phyloP scores from a whole-genome alignment of 106 monocot species.

The Chionographis japonica region DNA sequence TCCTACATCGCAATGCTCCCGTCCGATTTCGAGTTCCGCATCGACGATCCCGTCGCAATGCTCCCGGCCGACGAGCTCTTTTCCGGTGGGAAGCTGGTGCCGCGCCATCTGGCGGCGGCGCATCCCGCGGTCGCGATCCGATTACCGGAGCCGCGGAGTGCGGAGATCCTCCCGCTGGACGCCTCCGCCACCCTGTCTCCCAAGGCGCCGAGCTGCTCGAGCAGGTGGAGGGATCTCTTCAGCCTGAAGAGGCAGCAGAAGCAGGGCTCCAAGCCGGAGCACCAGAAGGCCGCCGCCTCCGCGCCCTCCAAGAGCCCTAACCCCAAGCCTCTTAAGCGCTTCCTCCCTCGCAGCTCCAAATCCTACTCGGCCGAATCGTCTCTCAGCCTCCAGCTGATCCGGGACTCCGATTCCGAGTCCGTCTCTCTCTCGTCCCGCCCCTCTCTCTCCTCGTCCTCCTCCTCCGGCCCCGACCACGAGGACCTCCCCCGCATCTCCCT shows the following conservation, averaged over 20 bases:
- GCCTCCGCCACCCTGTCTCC: constrained; percentile 42
- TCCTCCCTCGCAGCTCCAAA: constrained; percentile 30
- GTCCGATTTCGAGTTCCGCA: too few species aligned
- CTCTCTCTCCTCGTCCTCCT: constrained; percentile 36
- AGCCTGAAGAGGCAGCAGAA: constrained; percentile 26
- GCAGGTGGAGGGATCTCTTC: constrained; percentile 57
- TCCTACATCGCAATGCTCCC: too few species aligned
- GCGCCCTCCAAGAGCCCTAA: constrained; percentile 4
- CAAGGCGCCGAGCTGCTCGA: constrained; percentile 69
- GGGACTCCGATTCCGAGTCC: constrained; percentile 45
- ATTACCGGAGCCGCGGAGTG: neutral
- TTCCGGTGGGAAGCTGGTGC: constrained; percentile 77
- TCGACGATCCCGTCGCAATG: constrained; percentile 57
- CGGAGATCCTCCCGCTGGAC: neutral
- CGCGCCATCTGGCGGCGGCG: constrained; percentile 37
- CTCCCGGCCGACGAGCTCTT: constrained; percentile 86
- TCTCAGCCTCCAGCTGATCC: constrained; percentile 58
- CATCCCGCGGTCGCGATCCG: neutral
- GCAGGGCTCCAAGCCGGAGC: neutral
- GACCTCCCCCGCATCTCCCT: constrained; percentile 74
- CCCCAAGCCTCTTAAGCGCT: constrained; percentile 28
- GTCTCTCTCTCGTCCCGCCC: constrained; percentile 42
- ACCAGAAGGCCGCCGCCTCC: neutral
- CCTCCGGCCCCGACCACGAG: constrained; percentile 59
- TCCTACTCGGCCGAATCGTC: constrained; percentile 13